A percentile compares a stretch with the other conserved stretches of the same genome.
Conservation (phyloP, 73 alveolate species). For the Paramecium sexaurelia region DNA sequence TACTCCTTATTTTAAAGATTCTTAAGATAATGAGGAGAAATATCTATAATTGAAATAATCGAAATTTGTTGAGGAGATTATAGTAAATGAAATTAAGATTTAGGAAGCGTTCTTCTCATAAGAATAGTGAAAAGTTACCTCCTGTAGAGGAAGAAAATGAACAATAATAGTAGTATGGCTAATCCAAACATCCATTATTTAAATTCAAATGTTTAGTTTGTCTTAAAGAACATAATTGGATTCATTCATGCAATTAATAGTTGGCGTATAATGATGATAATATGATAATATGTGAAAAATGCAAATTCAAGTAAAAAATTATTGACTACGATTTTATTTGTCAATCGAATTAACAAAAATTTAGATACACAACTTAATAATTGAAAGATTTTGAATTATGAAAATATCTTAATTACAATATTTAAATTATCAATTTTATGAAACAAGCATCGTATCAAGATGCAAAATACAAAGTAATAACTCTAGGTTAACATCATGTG, state of each 20-base stretch:
- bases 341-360: background rate
- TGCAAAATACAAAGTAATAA: background rate
- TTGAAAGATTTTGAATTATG: background rate
- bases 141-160: background rate
- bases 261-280: background rate
- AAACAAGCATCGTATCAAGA: background rate
- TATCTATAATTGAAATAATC: background rate
- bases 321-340: background rate
- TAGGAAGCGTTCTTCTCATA: constrained; percentile 7
- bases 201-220: background rate
- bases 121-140: background rate
- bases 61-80: background rate
- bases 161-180: background rate
- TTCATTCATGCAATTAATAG: background rate
- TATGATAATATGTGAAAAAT: background rate
- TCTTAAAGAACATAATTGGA: background rate
- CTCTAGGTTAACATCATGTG: background rate
- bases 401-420: background rate
- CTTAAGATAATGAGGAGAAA: background rate
- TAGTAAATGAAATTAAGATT: background rate
- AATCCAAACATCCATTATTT: background rate
- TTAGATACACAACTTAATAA: background rate
- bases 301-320: background rate
- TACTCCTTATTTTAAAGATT: background rate
- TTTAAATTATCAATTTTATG: background rate